Evolutionary conservation across 2,329 filamentous ascomycete species (phyloP).

Genomic region (Sporothrix brunneoviolacea): DNA sequence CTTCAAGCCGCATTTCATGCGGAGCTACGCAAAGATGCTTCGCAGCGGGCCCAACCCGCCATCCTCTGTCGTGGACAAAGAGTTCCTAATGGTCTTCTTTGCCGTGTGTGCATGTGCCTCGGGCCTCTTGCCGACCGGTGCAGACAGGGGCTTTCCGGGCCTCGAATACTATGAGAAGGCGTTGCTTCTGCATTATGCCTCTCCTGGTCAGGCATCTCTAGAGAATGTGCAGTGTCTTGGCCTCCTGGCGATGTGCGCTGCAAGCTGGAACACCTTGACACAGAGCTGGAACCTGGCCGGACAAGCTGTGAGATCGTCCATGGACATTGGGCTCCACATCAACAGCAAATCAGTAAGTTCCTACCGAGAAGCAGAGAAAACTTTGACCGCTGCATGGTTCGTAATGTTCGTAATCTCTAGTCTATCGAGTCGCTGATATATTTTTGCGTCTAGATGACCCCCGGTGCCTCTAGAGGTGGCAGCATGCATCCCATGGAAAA

Average conservation of each 20-base stretch:
- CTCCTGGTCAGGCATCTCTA: constrained; percentile 23
- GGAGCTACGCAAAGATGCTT: constrained; percentile 18
- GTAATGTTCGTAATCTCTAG: no score
- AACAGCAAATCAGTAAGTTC: constrained; percentile 18
- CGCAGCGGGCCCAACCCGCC: not conserved
- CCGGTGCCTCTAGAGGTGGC: not conserved
- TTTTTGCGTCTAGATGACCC: no score
- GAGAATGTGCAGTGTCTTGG: constrained; percentile 26
- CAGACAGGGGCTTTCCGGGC: constrained; percentile 17
- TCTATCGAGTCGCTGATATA: no score
- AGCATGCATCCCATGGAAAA: not conserved
- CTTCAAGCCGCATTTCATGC: constrained; percentile 24
- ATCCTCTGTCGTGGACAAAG: constrained; percentile 12
- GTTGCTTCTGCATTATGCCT: constrained; percentile 22
- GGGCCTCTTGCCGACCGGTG: constrained; percentile 19
- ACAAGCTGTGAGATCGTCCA: constrained; percentile 24
- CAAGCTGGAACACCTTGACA: constrained; percentile 26
- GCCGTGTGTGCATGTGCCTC: constrained; percentile 26
- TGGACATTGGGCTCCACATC: constrained; percentile 25
- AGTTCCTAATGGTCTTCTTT: constrained; percentile 25
- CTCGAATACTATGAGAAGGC: constrained; percentile 23
- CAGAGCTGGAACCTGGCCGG: constrained; percentile 25
- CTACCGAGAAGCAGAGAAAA: no score
- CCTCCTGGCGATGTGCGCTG: constrained; percentile 25
- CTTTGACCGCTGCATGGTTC: no score